These are phyloP conservation scores for Pholiota microspora DNA, from an alignment of 768 basidiomycete species.

Conservation along the genomic window DNA sequence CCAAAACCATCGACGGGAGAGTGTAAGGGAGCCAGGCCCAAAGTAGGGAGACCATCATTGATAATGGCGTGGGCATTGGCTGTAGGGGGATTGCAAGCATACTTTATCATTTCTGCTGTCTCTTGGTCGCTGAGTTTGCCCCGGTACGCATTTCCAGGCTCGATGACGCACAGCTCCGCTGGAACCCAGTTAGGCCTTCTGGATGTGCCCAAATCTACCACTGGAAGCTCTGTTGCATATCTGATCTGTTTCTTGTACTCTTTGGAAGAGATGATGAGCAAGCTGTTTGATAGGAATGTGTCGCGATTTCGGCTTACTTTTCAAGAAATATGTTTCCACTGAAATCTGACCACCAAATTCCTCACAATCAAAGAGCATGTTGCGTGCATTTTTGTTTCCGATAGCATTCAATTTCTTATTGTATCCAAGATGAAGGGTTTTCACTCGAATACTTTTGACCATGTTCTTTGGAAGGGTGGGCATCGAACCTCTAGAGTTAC, in stretches of 20 bases:
- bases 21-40: slow-evolving; percentile 40
- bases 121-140: slow-evolving; percentile 60
- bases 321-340: slow-evolving; percentile 62
- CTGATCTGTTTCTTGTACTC: slow-evolving; percentile 55
- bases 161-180: slow-evolving; percentile 69
- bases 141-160: slow-evolving; percentile 53
- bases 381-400: slow-evolving; percentile 20
- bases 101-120: slow-evolving; percentile 67
- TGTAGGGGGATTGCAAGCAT: slow-evolving; percentile 62
- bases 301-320: slow-evolving; percentile 41
- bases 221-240: slow-evolving; percentile 46
- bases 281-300: too few relatives aligned
- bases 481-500: slow-evolving; percentile 40
- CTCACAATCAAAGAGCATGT: slow-evolving; percentile 24
- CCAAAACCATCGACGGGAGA: slow-evolving; percentile 54
- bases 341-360: slow-evolving; percentile 46
- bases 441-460: slow-evolving; percentile 54
- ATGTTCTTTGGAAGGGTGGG: slow-evolving; percentile 46
- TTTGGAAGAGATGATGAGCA: slow-evolving; percentile 21
- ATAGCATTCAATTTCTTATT: slow-evolving; percentile 38
- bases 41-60: slow-evolving; percentile 49
- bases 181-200: slow-evolving; percentile 45
- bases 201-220: slow-evolving; percentile 43
- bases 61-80: slow-evolving; percentile 59
- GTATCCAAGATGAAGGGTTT: slow-evolving; percentile 54